phyloP scores from a whole-genome alignment of 2,329 filamentous ascomycete species.

The Colletotrichum spaethianum region DNA sequence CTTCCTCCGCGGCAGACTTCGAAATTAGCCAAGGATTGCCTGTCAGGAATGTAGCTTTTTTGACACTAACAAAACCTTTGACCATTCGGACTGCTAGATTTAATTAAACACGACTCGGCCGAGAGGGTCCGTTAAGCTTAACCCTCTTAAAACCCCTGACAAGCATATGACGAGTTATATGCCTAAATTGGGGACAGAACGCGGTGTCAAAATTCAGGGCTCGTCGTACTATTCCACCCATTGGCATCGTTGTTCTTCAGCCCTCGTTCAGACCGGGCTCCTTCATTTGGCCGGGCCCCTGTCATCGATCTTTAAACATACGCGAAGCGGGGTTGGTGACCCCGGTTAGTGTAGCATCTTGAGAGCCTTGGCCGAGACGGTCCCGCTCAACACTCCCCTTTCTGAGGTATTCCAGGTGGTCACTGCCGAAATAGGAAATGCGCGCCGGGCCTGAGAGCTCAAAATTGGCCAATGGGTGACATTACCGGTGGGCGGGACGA shows the following conservation, averaged over 20 bases:
- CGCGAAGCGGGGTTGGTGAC: slow-evolving; percentile 10
- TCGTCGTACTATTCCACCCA: slow-evolving; percentile 7
- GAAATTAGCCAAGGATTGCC: too few species aligned
- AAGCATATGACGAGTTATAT: slow-evolving; percentile 1
- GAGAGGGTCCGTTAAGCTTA: slow-evolving; percentile 7
- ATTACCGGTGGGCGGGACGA: neutral
- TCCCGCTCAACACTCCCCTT: slow-evolving; percentile 7
- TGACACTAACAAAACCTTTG: too few species aligned
- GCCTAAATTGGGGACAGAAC: slow-evolving; percentile 11
- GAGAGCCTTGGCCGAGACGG: neutral
- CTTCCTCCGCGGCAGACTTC: too few species aligned
- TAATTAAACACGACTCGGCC: too few species aligned
- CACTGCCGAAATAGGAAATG: slow-evolving; percentile 11
- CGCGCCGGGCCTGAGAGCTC: neutral
- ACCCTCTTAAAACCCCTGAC: neutral
- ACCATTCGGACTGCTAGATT: too few species aligned
- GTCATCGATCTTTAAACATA: slow-evolving; percentile 4
- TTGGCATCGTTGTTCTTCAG: neutral
- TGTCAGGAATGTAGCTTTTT: too few species aligned
- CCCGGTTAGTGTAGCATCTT: slow-evolving; percentile 21
- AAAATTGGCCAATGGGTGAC: neutral
- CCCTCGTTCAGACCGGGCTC: neutral
- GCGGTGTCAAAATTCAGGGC: neutral
- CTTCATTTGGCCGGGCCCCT: slow-evolving; percentile 24
- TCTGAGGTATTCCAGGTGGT: neutral